phyloP scores from a whole-genome alignment of 805 yeast species.

The Metschnikowia drakensbergensis region DNA sequence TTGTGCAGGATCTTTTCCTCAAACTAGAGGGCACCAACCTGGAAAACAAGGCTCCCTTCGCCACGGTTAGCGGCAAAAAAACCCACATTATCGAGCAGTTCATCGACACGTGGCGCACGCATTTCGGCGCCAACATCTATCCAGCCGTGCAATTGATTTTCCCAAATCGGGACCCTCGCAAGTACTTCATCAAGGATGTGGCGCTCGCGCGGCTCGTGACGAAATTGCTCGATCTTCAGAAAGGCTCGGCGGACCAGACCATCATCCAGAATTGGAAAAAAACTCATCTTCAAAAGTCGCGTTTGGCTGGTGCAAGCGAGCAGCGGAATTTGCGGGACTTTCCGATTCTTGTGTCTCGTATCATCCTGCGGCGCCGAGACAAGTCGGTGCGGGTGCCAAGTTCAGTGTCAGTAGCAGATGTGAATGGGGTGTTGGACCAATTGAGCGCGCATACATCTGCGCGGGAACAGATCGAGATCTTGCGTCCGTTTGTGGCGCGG shows the following conservation, averaged over 20 bases:
- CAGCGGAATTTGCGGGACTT: slow-evolving; percentile 28
- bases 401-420: slow-evolving; percentile 25
- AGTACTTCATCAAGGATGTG: slow-evolving; percentile 61
- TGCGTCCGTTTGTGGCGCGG: slow-evolving; percentile 48
- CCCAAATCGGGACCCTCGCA: slow-evolving; percentile 61
- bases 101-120: slow-evolving; percentile 30
- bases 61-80: slow-evolving; percentile 17
- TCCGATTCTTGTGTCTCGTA: slow-evolving; percentile 49
- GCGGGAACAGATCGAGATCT: slow-evolving; percentile 38
- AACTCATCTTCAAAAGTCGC: slow-evolving; percentile 31
- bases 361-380: slow-evolving; percentile 51
- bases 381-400: slow-evolving; percentile 29
- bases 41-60: slow-evolving; percentile 18
- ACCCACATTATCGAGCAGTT: slow-evolving; percentile 23
- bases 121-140: slow-evolving; percentile 49
- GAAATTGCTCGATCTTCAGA: slow-evolving; percentile 54
- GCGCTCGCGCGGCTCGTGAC: slow-evolving; percentile 48
- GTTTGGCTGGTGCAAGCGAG: slow-evolving; percentile 43
- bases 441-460: slow-evolving; percentile 24
- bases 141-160: slow-evolving; percentile 61
- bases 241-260: slow-evolving; percentile 56
- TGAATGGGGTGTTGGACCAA: slow-evolving; percentile 30
- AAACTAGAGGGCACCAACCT: slow-evolving; percentile 14
- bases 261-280: slow-evolving; percentile 37
- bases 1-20: slow-evolving; percentile 18